phyloP scores from a whole-genome alignment of 495 filamentous ascomycete species.

The Hyaloscypha bicolor region DNA sequence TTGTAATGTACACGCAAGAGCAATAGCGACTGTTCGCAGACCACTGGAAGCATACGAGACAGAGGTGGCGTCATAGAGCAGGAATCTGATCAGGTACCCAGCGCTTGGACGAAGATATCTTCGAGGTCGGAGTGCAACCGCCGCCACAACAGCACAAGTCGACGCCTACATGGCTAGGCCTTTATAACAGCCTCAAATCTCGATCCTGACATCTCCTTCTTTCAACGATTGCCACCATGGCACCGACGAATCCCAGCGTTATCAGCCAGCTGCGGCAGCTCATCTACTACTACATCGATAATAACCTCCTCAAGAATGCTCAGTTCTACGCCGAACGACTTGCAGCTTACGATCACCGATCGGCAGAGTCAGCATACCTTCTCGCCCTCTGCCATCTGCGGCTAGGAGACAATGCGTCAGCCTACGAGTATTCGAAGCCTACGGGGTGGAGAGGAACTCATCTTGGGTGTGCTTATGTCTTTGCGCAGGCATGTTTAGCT shows the following conservation, averaged over 20 bases:
- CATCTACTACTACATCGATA: constrained; percentile 93
- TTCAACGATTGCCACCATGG: constrained; percentile 56
- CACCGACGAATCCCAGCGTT: constrained; percentile 60
- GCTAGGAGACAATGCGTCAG: constrained; percentile 67
- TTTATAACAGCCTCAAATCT: constrained; percentile 25
- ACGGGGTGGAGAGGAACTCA: constrained; percentile 67
- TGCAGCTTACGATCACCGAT: constrained; percentile 76
- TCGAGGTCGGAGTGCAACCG: constrained; percentile 13
- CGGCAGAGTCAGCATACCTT: constrained; percentile 79
- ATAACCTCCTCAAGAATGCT: constrained; percentile 82
- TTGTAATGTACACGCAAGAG: constrained; percentile 20
- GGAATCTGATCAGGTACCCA: neutral
- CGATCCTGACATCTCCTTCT: constrained; percentile 10
- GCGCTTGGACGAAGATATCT: constrained; percentile 18
- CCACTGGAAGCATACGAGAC: neutral
- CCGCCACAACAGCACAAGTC: constrained; percentile 6
- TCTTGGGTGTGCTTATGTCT: constrained; percentile 87
- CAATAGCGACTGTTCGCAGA: constrained; percentile 18
- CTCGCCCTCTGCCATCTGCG: constrained; percentile 82
- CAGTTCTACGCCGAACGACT: constrained; percentile 90
- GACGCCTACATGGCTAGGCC: constrained; percentile 31
- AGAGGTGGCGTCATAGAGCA: neutral
- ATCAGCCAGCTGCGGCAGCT: constrained; percentile 77
- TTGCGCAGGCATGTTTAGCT: constrained; percentile 83
- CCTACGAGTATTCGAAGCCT: constrained; percentile 68